Evolutionary conservation across 805 yeast species (phyloP).

Genomic region (Pichia insulana): DNA sequence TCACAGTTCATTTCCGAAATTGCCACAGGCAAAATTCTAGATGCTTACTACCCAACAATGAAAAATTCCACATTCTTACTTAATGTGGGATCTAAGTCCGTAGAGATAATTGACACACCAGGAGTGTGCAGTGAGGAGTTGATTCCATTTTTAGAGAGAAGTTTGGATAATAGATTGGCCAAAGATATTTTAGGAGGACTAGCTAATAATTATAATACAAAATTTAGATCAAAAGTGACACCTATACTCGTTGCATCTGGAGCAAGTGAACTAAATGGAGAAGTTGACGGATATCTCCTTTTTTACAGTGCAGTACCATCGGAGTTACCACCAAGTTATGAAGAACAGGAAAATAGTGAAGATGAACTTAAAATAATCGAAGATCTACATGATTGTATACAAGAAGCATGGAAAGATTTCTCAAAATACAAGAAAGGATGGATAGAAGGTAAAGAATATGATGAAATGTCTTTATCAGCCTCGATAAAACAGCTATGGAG

Average conservation of each 20-base stretch:
- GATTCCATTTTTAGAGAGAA: conserved; percentile 70
- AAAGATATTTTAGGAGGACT: conserved; percentile 50
- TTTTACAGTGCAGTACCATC: conserved; percentile 14
- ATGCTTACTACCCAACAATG: conserved; percentile 69
- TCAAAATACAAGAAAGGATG: not conserved
- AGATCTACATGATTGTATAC: not conserved
- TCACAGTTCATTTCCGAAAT: conserved; percentile 26
- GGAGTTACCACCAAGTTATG: not conserved
- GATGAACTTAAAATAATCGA: not conserved
- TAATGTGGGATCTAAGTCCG: conserved; percentile 42
- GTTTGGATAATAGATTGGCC: conserved; percentile 53
- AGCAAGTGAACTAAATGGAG: conserved; percentile 67
- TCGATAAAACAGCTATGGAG: not conserved
- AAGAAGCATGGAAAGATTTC: not conserved
- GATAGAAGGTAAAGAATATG: not conserved
- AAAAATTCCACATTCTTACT: conserved; percentile 51
- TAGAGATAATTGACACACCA: conserved; percentile 71
- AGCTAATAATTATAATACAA: conserved; percentile 13
- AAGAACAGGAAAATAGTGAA: not conserved
- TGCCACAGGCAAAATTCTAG: conserved; percentile 30
- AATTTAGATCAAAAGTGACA: conserved; percentile 35
- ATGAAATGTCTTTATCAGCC: not conserved
- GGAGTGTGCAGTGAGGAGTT: conserved; percentile 56
- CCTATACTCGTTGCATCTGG: conserved; percentile 72
- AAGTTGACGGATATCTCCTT: conserved; percentile 64